Evolutionary conservation across 2,329 filamentous ascomycete species (phyloP).

Genomic region (Clonostachys rosea): DNA sequence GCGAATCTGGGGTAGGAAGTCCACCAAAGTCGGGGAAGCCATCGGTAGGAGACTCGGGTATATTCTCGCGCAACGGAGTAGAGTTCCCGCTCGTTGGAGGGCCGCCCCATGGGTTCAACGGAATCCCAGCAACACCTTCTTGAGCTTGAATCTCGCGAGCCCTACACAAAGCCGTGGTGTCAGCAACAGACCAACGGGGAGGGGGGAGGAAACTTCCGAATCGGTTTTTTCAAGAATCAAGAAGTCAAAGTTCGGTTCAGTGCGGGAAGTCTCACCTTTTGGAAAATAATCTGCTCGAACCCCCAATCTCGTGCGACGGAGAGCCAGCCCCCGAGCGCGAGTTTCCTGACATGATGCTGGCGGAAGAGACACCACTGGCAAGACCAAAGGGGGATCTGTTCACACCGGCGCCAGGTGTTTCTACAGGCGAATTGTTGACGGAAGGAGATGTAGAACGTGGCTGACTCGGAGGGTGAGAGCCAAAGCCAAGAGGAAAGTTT

Average conservation of each 20-base stretch:
- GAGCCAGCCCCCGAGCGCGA: constrained; percentile 85
- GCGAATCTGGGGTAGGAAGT: constrained; percentile 59
- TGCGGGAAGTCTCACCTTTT: constrained; percentile 57
- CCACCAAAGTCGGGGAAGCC: constrained; percentile 88
- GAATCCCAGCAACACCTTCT: constrained; percentile 72
- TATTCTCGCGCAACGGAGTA: constrained; percentile 92
- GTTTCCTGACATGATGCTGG: constrained; percentile 53
- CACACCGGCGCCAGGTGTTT: constrained; percentile 48
- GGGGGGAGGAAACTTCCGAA: not conserved
- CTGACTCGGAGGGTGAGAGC: constrained; percentile 63
- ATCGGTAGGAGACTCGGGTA: constrained; percentile 93
- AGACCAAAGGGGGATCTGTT: constrained; percentile 71
- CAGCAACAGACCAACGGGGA: not conserved
- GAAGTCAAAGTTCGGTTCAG: not conserved
- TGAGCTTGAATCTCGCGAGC: constrained; percentile 96
- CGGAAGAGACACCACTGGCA: constrained; percentile 55
- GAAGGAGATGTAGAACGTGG: constrained; percentile 76
- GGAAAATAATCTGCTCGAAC: constrained; percentile 73
- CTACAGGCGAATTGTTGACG: constrained; percentile 74
- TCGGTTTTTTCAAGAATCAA: not conserved
- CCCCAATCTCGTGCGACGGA: constrained; percentile 84
- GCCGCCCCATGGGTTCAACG: constrained; percentile 81
- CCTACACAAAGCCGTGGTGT: constrained; percentile 39
- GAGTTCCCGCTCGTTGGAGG: constrained; percentile 96
- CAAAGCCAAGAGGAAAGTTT: constrained; percentile 80